Evolutionary conservation across 208 protist species (phyloP).

Genomic region (Tritrichomonas foetus): DNA sequence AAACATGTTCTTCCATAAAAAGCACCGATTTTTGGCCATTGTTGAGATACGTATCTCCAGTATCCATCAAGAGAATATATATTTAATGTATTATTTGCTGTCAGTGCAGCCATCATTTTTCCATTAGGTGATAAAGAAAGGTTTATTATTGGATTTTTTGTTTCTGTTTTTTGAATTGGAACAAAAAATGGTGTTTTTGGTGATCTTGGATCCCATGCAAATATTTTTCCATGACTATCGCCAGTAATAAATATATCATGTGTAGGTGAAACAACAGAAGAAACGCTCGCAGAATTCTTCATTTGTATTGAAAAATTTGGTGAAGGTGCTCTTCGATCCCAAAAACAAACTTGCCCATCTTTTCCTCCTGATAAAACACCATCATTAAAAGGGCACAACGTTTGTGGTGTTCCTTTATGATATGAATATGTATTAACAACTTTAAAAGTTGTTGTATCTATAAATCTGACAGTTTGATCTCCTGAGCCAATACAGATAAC

Average conservation of each 20-base stretch:
- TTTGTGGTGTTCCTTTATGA: neutral
- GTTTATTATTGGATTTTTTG: neutral
- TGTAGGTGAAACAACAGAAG: neutral
- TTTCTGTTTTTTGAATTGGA: neutral
- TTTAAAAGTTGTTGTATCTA: neutral
- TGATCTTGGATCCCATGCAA: neutral
- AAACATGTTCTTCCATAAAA: neutral
- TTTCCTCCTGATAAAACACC: neutral
- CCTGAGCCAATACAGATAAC: neutral
- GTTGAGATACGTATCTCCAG: neutral
- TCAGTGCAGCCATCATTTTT: neutral
- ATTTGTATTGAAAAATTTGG: neutral
- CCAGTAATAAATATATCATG: neutral
- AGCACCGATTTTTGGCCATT: neutral
- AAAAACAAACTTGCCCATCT: neutral
- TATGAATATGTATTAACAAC: neutral
- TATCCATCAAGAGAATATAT: neutral
- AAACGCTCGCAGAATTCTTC: neutral
- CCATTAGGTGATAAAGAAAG: neutral
- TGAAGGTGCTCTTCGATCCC: neutral
- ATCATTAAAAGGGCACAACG: neutral
- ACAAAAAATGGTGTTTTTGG: neutral
- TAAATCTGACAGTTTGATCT: neutral
- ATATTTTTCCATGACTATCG: neutral
- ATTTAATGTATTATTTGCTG: neutral